Base-by-base conservation (phyloP, 2,329 filamentous ascomycete genomes). In the Alternaria atra region DNA sequence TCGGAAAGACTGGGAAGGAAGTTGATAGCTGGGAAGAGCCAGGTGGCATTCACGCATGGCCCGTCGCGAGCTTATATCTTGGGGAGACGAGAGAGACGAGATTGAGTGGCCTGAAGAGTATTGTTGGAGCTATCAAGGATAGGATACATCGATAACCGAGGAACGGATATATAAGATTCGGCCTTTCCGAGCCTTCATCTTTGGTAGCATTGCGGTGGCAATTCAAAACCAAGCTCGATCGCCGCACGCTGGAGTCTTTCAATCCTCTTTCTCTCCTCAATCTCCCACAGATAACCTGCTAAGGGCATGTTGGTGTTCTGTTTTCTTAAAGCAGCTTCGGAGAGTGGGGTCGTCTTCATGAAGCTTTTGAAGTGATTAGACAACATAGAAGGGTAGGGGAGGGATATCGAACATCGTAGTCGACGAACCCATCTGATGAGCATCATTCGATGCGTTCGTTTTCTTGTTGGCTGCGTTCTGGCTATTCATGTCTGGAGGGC, bases 41-140 rank as follows among this genome's bases (percentile, higher is more conserved):
- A 29, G 89, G 87, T 13, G 89, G 87, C 3, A 89, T 95, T 59
- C 92, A 96, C 77, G 92, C 90, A 10, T 96, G 92, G 93, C 91
- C 92, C 0, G 89, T 96, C 20, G 90, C 90, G 9, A 82, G 82
- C 63, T 72, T 88, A 17, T 89, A 88, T 72, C 70, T 88, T 23
- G 83, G 83, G 7, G 80, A 82, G 56, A 80, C 76, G 6, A 78
- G 77, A 52, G 77, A 80, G 7, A 81, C 83, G 60, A 72, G 85
- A 52, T 69, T 84, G 52, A 77, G 80, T 61, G 85, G 85, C 4
- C 59, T 86, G 50, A 77, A 77, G 52, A 74, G 79, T 42, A 81
- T 85, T 54, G 81, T 81, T 9, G 69, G 72, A n/a, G 69, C 70
- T 30, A 78, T 76, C 17, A 73, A 69, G 25, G 66, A 69, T 27